Percentiles rank a stretch among this genome's conserved stretches.
These are phyloP conservation scores for Oryza nivara DNA, from an alignment of 176 grass and related monocot genomes.

Conservation along the genomic window DNA sequence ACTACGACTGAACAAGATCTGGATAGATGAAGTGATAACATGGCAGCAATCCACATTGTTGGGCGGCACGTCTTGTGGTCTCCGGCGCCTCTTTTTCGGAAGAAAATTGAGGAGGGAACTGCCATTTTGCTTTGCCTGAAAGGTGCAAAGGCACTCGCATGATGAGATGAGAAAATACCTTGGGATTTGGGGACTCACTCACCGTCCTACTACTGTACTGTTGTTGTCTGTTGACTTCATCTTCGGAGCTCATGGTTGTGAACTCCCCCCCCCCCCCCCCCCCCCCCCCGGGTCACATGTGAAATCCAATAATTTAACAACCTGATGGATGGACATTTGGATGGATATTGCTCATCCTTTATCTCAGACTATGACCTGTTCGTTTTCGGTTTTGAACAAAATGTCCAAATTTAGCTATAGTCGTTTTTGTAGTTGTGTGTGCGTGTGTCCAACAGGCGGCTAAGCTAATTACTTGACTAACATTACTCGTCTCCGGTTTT, in stretches of 20 bases:
- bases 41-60: neutral
- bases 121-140: neutral
- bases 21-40: neutral
- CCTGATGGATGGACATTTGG: no score
- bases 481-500: no score
- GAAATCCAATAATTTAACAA: no score
- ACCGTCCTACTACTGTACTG: no score
- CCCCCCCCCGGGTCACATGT: no score
- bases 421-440: no score
- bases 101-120: neutral
- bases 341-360: no score
- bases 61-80: constrained; percentile 23
- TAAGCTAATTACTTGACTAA: neutral
- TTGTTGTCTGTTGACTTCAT: neutral
- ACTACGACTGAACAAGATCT: neutral
- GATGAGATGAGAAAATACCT: neutral
- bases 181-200: neutral
- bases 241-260: no score
- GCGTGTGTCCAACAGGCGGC: neutral
- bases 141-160: neutral
- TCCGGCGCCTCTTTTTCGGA: neutral
- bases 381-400: neutral
- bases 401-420: neutral
- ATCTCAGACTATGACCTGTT: neutral
- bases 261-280: no score